Evolutionary conservation across 805 yeast species (phyloP).

Genomic region (Saccharomycopsis fermentans): DNA sequence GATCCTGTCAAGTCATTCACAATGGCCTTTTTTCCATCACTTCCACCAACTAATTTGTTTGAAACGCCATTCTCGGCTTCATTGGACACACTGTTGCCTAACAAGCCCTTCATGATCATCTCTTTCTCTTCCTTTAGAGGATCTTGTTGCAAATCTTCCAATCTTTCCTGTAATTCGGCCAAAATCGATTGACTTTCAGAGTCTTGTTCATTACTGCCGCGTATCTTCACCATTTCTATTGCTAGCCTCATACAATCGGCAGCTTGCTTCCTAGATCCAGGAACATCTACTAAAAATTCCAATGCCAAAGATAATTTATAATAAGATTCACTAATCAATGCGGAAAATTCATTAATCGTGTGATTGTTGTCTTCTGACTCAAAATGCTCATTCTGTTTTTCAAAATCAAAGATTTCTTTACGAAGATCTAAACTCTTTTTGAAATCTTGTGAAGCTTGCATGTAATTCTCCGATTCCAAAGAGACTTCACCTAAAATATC

Average conservation of each 20-base stretch:
- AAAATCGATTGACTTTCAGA: constrained; percentile 35
- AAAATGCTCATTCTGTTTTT: background rate
- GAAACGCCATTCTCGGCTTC: constrained; percentile 20
- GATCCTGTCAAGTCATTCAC: constrained; percentile 51
- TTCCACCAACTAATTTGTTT: constrained; percentile 12
- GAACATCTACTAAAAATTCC: constrained; percentile 56
- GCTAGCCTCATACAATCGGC: constrained; percentile 47
- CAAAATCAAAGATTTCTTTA: constrained; percentile 32
- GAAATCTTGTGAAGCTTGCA: constrained; percentile 67
- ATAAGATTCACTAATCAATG: constrained; percentile 65
- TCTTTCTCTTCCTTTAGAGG: constrained; percentile 42
- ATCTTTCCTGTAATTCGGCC: constrained; percentile 45
- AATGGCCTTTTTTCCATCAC: constrained; percentile 18
- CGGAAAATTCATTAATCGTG: constrained; percentile 26
- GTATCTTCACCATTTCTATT: constrained; percentile 35
- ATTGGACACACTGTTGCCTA: constrained; percentile 35
- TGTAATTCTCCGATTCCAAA: constrained; percentile 79
- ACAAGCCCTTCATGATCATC: constrained; percentile 44
- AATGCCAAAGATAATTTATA: constrained; percentile 71
- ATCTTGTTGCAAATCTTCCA: constrained; percentile 43
- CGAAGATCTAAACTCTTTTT: constrained; percentile 46
- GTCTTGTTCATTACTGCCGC: constrained; percentile 23
- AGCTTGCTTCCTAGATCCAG: constrained; percentile 38
- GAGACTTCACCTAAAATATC: constrained; percentile 84
- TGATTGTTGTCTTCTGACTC: background rate